Percentiles rank a stretch among this genome's conserved stretches.
phyloP scores from a whole-genome alignment of 306 rosid species.

The Malus orientalis region DNA sequence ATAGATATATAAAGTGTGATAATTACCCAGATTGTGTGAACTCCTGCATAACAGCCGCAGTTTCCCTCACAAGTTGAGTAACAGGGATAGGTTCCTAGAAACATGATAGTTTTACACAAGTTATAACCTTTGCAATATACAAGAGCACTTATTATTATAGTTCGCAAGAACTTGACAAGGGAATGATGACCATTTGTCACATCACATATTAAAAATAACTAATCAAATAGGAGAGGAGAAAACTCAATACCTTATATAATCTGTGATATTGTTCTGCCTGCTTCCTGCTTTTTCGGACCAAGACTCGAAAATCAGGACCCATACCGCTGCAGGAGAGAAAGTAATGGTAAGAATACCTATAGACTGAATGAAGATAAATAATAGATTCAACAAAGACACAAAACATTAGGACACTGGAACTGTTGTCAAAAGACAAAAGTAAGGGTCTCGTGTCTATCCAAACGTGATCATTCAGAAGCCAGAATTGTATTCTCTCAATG shows the following conservation, averaged over 20 bases:
- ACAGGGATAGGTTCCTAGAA: constrained; percentile 91
- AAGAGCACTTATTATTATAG: no score
- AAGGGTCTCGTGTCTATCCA: neutral
- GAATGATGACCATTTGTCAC: neutral
- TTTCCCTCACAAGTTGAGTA: constrained; percentile 95
- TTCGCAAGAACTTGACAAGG: neutral
- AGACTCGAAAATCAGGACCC: constrained; percentile 97
- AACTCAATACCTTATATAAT: constrained; percentile 54
- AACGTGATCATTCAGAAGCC: neutral
- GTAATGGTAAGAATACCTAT: neutral
- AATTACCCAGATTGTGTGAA: constrained; percentile 94
- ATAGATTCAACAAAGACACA: neutral
- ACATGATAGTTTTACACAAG: neutral
- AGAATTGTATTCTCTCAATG: neutral
- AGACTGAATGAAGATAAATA: neutral
- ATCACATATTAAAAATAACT: neutral
- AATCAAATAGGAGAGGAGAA: neutral
- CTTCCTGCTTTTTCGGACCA: constrained; percentile 94
- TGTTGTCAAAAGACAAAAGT: neutral
- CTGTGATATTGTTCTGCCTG: constrained; percentile 92
- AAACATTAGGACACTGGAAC: neutral
- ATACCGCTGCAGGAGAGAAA: constrained; percentile 54
- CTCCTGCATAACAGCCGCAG: constrained; percentile 96
- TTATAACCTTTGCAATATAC: neutral
- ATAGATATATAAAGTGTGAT: neutral